These are phyloP conservation scores for Lasiodiplodia hormozganensis DNA, from an alignment of 2,329 filamentous ascomycete species.

Conservation along the genomic window DNA sequence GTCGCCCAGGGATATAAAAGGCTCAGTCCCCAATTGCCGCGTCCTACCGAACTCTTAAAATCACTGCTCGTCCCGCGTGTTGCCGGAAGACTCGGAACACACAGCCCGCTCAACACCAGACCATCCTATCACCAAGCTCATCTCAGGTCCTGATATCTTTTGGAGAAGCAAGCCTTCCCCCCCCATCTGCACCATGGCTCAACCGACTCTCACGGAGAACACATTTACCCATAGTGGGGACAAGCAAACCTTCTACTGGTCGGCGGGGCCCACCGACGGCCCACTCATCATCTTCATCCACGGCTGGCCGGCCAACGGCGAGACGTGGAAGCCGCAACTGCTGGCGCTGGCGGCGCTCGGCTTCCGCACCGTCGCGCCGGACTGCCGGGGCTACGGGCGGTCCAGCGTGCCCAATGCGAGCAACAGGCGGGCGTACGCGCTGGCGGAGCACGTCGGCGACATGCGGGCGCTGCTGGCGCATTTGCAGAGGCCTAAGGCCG, in stretches of 20 bases:
- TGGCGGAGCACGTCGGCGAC: conserved; percentile 39
- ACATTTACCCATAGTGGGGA: conserved; percentile 36
- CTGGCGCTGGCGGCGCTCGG: conserved; percentile 36
- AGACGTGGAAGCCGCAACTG: conserved; percentile 46
- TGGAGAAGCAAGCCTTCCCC: neutral
- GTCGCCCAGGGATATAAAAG: too few relatives aligned
- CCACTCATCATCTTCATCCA: conserved; percentile 39
- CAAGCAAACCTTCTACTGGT: conserved; percentile 38
- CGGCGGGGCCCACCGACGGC: conserved; percentile 35
- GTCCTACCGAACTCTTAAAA: too few relatives aligned
- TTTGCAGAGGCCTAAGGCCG: conserved; percentile 46
- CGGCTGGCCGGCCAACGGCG: conserved; percentile 46
- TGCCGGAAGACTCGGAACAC: too few relatives aligned
- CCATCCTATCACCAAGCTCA: too few relatives aligned
- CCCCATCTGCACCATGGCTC: neutral
- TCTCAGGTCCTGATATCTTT: too few relatives aligned
- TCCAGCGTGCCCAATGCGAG: conserved; percentile 39
- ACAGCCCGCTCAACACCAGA: too few relatives aligned
- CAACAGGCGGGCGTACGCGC: conserved; percentile 38
- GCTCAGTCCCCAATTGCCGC: too few relatives aligned
- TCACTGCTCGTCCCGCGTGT: too few relatives aligned
- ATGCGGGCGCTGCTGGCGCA: conserved; percentile 50
- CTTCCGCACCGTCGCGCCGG: conserved; percentile 38
- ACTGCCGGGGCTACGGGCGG: conserved; percentile 48
- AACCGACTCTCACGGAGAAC: conserved; percentile 29